Percentiles rank a stretch among this genome's conserved stretches.
phyloP scores from a whole-genome alignment of 2,329 filamentous ascomycete genomes.

The Macrophomina pseudophaseolina region DNA sequence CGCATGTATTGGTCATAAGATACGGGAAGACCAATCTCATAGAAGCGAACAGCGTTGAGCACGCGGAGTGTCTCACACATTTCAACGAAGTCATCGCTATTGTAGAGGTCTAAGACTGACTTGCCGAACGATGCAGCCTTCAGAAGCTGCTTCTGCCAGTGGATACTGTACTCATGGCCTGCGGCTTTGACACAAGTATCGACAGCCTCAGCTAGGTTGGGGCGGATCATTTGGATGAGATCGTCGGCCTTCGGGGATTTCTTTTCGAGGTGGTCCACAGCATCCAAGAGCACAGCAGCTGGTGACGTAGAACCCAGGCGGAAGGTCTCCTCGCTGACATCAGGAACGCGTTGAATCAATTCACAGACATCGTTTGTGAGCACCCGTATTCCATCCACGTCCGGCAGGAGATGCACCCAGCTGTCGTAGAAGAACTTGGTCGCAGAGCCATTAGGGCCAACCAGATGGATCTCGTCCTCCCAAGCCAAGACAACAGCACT shows the following conservation, averaged over 20 bases:
- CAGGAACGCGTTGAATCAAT: constrained; percentile 91
- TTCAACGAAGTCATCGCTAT: constrained; percentile 97
- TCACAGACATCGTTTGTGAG: constrained; percentile 95
- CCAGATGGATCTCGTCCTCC: constrained; percentile 96
- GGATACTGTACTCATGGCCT: constrained; percentile 84
- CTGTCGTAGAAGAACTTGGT: constrained; percentile 87
- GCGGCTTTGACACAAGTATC: constrained; percentile 93
- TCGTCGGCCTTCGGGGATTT: constrained; percentile 98
- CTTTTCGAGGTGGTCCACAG: constrained; percentile 85
- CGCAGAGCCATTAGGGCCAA: constrained; percentile 81
- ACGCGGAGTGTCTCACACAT: constrained; percentile 95
- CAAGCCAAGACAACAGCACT: constrained; percentile 92
- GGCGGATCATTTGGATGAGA: constrained; percentile 91
- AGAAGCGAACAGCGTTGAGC: constrained; percentile 89
- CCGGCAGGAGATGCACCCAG: constrained; percentile 85
- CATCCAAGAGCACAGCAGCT: constrained; percentile 90
- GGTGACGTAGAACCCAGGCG: constrained; percentile 85
- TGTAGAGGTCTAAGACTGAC: constrained; percentile 95
- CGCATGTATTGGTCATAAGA: constrained; percentile 94
- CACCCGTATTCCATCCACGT: constrained; percentile 86
- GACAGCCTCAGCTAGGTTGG: constrained; percentile 87
- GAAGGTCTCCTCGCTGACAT: constrained; percentile 87
- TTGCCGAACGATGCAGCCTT: constrained; percentile 98
- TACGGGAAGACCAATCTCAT: constrained; percentile 85
- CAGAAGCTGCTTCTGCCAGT: constrained; percentile 95